Evolutionary conservation across 2,329 filamentous ascomycete species (phyloP).

Genomic region (Fusarium verticillioides): DNA sequence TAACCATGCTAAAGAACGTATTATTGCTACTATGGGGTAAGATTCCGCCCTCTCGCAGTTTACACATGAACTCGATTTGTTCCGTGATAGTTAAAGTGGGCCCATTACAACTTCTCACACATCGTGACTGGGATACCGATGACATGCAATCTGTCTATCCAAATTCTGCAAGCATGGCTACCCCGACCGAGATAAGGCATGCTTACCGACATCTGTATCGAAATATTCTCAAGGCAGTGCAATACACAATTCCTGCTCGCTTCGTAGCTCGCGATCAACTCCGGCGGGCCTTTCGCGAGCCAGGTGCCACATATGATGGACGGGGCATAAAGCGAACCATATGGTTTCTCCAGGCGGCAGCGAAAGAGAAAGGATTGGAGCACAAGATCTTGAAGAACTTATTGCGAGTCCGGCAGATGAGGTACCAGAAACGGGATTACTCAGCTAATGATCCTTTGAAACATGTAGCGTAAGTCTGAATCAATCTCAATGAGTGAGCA

Average conservation of each 20-base stretch:
- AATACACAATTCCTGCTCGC: slow-evolving; percentile 76
- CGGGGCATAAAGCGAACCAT: slow-evolving; percentile 71
- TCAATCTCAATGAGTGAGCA: not conserved
- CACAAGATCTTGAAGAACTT: slow-evolving; percentile 78
- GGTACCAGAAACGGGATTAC: slow-evolving; percentile 16
- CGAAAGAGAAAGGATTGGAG: slow-evolving; percentile 72
- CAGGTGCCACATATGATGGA: slow-evolving; percentile 57
- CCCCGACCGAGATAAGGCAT: slow-evolving; percentile 61
- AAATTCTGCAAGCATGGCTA: slow-evolving; percentile 31
- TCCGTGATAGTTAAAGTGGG: slow-evolving; percentile 15
- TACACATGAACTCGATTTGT: not conserved
- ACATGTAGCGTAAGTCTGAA: slow-evolving; percentile 42
- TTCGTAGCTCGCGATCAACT: slow-evolving; percentile 70
- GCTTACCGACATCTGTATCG: slow-evolving; percentile 79
- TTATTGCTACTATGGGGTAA: not conserved
- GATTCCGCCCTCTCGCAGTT: not conserved
- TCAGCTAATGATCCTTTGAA: slow-evolving; percentile 27
- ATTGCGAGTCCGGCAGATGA: slow-evolving; percentile 51
- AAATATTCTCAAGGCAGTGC: slow-evolving; percentile 74
- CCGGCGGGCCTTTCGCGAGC: slow-evolving; percentile 67
- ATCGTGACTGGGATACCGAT: not conserved
- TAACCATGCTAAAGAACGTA: not conserved
- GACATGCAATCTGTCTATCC: not conserved
- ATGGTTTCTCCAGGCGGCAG: slow-evolving; percentile 75
- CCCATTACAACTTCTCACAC: slow-evolving; percentile 3